A percentile compares a stretch with the other conserved stretches of the same genome.
phyloP scores from a whole-genome alignment of 495 filamentous ascomycete genomes.

The Neurospora sp. region DNA sequence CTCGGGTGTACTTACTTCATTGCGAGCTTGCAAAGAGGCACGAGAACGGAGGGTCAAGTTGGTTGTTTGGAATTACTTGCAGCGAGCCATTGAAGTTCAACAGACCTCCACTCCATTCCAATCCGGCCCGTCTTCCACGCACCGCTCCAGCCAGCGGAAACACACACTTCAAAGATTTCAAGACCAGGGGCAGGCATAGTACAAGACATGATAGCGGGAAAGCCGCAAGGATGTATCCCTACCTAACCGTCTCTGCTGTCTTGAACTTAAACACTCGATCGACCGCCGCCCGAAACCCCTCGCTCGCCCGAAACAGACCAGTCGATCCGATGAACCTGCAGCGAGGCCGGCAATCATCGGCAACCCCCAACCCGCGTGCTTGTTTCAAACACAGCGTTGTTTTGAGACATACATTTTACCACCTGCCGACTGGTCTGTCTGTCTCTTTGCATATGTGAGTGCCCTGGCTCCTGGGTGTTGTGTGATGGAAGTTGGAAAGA shows the following conservation, averaged over 20 bases:
- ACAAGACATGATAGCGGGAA: neutral
- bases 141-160: no score
- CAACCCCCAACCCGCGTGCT: neutral
- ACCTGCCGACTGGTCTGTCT: neutral
- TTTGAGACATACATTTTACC: neutral
- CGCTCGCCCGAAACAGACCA: neutral
- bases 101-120: neutral
- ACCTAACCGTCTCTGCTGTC: neutral
- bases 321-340: constrained; percentile 9
- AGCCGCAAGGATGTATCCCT: neutral
- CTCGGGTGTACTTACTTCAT: neutral
- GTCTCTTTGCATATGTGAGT: neutral
- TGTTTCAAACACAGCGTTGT: neutral
- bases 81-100: neutral
- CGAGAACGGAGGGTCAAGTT: no score
- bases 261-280: neutral
- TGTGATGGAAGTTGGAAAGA: neutral
- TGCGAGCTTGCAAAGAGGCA: no score
- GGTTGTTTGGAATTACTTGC: neutral
- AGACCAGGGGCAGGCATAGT: neutral
- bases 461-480: neutral
- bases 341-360: constrained; percentile 1
- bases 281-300: neutral
- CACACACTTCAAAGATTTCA: neutral
- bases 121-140: neutral